These are phyloP conservation scores for Pyrrhoderma lamaoense DNA, from an alignment of 1,284 basidiomycete species.

Conservation along the genomic window DNA sequence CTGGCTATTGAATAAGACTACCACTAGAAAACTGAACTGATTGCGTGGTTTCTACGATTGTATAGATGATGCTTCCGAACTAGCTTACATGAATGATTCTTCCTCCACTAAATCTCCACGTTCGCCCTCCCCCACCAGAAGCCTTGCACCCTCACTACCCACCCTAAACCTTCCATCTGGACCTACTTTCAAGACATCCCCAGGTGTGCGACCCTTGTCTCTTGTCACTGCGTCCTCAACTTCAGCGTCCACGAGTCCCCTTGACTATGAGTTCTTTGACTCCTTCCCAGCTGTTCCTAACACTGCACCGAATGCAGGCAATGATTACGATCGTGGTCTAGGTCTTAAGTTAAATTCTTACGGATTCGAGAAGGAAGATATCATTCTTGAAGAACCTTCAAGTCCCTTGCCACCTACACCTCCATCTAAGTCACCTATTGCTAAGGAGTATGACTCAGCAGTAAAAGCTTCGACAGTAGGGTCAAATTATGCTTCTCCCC, in stretches of 20 bases:
- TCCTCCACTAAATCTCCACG: too few relatives aligned
- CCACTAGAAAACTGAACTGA: too few relatives aligned
- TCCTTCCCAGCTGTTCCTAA: constrained; percentile 16
- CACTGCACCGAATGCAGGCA: background rate
- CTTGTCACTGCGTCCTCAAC: constrained; percentile 4
- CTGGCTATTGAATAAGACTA: too few relatives aligned
- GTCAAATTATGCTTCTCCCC: too few relatives aligned
- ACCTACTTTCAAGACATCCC: background rate
- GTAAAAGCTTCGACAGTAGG: too few relatives aligned
- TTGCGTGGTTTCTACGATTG: too few relatives aligned
- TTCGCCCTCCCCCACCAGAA: too few relatives aligned
- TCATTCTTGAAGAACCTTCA: background rate
- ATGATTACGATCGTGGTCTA: background rate
- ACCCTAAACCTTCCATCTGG: background rate
- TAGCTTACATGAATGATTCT: background rate
- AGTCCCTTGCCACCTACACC: constrained; percentile 13
- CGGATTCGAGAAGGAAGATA: background rate
- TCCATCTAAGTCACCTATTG: constrained; percentile 10
- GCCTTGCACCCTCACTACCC: background rate
- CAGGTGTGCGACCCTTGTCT: constrained; percentile 14
- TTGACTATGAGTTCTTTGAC: constrained; percentile 15
- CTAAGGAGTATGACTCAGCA: background rate
- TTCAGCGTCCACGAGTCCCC: constrained; percentile 13
- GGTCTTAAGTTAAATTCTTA: background rate
- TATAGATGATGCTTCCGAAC: background rate